These are phyloP conservation scores for Colletotrichum tanaceti DNA, from an alignment of 2,329 filamentous ascomycete genomes.

Conservation along the genomic window DNA sequence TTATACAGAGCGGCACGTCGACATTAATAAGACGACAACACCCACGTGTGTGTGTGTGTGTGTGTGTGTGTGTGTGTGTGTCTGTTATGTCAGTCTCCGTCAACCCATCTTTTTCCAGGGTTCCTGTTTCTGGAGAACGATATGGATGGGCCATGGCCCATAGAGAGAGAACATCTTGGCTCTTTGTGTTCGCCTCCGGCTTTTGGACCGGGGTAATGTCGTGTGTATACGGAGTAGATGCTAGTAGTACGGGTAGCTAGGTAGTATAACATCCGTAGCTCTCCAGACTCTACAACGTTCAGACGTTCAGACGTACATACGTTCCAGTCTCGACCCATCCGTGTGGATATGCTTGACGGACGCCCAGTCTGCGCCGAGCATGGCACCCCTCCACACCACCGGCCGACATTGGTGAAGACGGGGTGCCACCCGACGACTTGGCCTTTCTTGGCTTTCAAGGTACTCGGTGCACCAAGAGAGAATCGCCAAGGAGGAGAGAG, in stretches of 20 bases:
- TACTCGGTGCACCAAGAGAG: background rate
- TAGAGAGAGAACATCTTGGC: background rate
- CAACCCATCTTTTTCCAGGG: background rate
- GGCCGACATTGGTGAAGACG: slow-evolving; percentile 27
- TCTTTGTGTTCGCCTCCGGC: slow-evolving; percentile 13
- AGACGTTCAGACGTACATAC: no score
- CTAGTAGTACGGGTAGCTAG: no score
- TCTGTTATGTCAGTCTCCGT: background rate
- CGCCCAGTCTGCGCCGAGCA: slow-evolving; percentile 38
- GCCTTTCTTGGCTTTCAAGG: slow-evolving; percentile 37
- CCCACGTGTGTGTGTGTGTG: background rate
- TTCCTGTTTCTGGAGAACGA: background rate
- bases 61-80: background rate
- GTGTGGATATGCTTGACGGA: slow-evolving; percentile 34
- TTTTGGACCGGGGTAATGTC: no score
- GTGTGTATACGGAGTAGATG: no score
- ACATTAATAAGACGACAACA: background rate
- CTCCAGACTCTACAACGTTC: background rate
- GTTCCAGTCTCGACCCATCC: slow-evolving; percentile 19
- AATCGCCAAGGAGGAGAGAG: slow-evolving; percentile 2
- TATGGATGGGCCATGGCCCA: no score
- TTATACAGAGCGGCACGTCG: slow-evolving; percentile 21
- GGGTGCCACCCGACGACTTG: slow-evolving; percentile 30
- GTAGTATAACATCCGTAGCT: no score
- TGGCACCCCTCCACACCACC: slow-evolving; percentile 24